Evolutionary conservation across 2,329 filamentous ascomycete species (phyloP).

Genomic region (Dryadomyces quercivorus): DNA sequence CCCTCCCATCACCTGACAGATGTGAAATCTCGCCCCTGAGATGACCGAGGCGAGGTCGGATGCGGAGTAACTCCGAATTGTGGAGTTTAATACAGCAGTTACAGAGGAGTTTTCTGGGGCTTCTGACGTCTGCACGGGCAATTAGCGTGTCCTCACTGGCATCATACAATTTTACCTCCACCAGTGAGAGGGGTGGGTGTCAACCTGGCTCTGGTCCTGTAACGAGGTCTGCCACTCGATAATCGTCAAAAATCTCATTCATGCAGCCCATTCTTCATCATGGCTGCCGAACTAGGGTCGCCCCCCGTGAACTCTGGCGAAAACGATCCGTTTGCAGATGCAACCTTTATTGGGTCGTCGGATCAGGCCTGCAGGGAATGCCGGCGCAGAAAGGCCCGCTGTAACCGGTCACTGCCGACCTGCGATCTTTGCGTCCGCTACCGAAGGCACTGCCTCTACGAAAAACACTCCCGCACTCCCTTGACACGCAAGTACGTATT

Average conservation of each 20-base stretch:
- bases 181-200: too few species aligned
- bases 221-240: too few species aligned
- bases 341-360: conserved; percentile 3
- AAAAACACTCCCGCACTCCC: conserved; percentile 33
- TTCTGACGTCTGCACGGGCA: too few species aligned
- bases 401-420: conserved; percentile 24
- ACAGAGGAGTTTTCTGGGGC: background rate
- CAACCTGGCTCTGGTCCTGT: too few species aligned
- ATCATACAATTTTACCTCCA: too few species aligned
- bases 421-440: conserved; percentile 29
- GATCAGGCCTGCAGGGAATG: conserved; percentile 29
- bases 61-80: background rate
- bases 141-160: too few species aligned
- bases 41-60: background rate
- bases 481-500: conserved; percentile 29
- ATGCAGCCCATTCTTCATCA: too few species aligned
- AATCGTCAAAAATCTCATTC: too few species aligned
- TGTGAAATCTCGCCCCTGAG: background rate
- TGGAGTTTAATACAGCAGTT: background rate
- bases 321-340: background rate
- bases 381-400: conserved; percentile 26
- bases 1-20: background rate
- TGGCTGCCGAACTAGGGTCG: too few species aligned
- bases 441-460: conserved; percentile 33
- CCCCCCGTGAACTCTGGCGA: too few species aligned